A percentile compares a stretch with the other conserved stretches of the same genome.
phyloP scores from a whole-genome alignment of 768 basidiomycete genomes.

The Boletus insuetus region DNA sequence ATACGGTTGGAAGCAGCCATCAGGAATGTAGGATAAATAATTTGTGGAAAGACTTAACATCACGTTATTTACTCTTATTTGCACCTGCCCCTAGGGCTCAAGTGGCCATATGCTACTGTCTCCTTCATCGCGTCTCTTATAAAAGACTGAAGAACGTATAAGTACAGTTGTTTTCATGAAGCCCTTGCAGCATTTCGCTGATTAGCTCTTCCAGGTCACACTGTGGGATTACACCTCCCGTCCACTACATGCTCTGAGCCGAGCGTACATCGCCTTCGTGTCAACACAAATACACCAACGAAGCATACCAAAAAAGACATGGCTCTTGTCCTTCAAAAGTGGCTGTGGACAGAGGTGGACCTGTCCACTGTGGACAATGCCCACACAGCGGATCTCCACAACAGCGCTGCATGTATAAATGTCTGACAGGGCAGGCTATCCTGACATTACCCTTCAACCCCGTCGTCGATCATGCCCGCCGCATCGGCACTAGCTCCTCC shows the following conservation, averaged over 20 bases:
- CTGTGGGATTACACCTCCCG: background rate
- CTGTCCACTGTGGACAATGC: constrained; percentile 10
- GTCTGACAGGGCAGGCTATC: background rate
- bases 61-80: constrained; percentile 12
- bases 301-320: constrained; percentile 6
- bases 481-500: background rate
- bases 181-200: background rate
- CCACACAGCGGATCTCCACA: constrained; percentile 12
- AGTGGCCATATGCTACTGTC: constrained; percentile 3
- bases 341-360: constrained; percentile 2
- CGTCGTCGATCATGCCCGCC: constrained; percentile 8
- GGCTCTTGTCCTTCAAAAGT: background rate
- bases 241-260: background rate
- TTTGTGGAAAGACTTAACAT: no score
- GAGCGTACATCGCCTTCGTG: background rate
- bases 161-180: constrained; percentile 2
- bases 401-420: constrained; percentile 11
- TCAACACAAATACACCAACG: background rate
- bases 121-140: background rate
- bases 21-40: no score
- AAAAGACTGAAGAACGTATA: background rate
- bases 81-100: constrained; percentile 3
- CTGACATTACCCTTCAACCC: background rate
- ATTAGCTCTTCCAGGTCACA: background rate
- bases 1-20: constrained; percentile 48